Conservation (phyloP, 305 asterid species). For the Solanum aculeatissimum region DNA sequence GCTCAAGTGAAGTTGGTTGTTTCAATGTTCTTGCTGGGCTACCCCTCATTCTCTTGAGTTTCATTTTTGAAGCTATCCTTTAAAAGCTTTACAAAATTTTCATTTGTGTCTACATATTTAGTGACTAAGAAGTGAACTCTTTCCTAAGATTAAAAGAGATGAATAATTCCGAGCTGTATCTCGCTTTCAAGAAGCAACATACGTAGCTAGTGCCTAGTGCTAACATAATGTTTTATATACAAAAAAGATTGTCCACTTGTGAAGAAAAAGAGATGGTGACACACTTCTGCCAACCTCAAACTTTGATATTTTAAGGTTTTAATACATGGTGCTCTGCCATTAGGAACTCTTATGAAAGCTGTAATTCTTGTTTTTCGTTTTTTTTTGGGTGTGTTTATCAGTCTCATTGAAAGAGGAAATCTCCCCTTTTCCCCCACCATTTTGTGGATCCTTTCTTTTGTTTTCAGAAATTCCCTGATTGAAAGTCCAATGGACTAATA, state of each 20-base stretch:
- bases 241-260: neutral
- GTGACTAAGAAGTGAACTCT: neutral
- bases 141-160: neutral
- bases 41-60: neutral
- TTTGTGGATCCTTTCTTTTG: neutral
- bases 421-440: neutral
- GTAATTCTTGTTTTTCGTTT: neutral
- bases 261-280: neutral
- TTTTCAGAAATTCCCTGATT: neutral
- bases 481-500: neutral
- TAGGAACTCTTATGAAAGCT: neutral
- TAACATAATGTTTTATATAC: neutral
- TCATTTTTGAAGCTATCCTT: neutral
- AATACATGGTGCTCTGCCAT: neutral
- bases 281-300: neutral
- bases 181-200: neutral
- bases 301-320: neutral
- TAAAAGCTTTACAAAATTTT: neutral
- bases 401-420: too few relatives aligned
- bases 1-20: neutral
- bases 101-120: neutral
- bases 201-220: neutral
- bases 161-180: neutral
- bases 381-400: too few relatives aligned
- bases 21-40: neutral